Conservation (phyloP, 345 rosid species). For the Cardamine occulta region DNA sequence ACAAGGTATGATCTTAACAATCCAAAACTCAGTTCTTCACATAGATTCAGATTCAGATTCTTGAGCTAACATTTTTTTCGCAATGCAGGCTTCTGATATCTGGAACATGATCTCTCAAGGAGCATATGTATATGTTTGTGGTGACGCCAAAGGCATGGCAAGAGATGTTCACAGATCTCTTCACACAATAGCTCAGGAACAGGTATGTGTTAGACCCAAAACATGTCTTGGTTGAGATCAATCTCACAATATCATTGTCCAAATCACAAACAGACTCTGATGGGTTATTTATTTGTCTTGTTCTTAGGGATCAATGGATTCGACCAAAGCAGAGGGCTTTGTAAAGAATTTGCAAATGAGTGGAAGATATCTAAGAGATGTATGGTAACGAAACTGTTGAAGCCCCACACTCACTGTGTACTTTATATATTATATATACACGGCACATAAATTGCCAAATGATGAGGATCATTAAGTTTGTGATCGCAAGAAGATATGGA, state of each 20-base stretch:
- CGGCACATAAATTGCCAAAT: constrained; percentile 30
- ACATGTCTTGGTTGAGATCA: neutral
- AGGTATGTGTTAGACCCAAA: constrained; percentile 52
- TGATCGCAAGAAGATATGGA: constrained; percentile 29
- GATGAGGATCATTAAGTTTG: constrained; percentile 37
- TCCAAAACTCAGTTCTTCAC: neutral
- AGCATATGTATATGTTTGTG: constrained; percentile 89
- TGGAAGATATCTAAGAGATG: constrained; percentile 92
- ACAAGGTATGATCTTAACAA: constrained; percentile 54
- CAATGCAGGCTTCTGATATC: constrained; percentile 70
- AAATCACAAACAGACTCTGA: constrained; percentile 17
- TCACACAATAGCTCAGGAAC: constrained; percentile 84
- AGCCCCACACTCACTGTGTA: constrained; percentile 31
- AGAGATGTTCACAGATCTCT: constrained; percentile 89
- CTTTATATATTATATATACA: constrained; percentile 29
- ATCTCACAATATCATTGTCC: neutral
- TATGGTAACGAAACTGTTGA: constrained; percentile 39
- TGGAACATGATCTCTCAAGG: constrained; percentile 86
- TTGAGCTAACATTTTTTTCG: neutral
- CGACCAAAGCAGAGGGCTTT: constrained; percentile 79
- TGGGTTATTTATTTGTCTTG: neutral
- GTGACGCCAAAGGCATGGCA: constrained; percentile 99
- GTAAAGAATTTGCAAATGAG: constrained; percentile 89
- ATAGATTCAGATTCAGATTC: constrained; percentile 1
- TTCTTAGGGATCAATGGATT: constrained; percentile 75